Percentiles rank a stretch among this genome's conserved stretches.
These are phyloP conservation scores for Pisolithus microcarpus DNA, from an alignment of 768 basidiomycete species.

Conservation along the genomic window DNA sequence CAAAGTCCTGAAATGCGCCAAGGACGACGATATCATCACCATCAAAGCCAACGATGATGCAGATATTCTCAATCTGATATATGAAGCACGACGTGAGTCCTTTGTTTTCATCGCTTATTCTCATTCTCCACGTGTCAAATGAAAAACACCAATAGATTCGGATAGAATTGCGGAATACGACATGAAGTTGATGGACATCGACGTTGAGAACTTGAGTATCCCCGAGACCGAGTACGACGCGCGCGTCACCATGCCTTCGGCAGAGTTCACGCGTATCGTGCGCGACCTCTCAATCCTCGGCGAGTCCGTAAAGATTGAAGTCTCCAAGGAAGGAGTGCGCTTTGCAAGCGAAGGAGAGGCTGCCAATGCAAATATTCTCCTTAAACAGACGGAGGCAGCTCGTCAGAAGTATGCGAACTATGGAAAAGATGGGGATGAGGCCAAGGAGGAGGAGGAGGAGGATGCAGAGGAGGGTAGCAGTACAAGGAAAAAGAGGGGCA, in stretches of 20 bases:
- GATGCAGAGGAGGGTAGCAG: conserved; percentile 25
- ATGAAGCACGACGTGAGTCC: conserved; percentile 79
- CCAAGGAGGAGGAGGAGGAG: conserved; percentile 39
- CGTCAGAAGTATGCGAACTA: conserved; percentile 33
- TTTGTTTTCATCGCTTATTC: neutral
- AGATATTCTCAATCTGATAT: conserved; percentile 81
- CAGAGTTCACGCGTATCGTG: conserved; percentile 89
- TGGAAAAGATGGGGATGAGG: conserved; percentile 37
- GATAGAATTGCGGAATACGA: conserved; percentile 97
- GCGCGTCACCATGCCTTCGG: conserved; percentile 75
- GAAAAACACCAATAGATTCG: conserved; percentile 44
- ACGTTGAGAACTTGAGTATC: conserved; percentile 88
- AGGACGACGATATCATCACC: conserved; percentile 88
- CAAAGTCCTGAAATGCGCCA: conserved; percentile 95
- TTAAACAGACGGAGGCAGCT: conserved; percentile 67
- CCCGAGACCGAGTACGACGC: conserved; percentile 98
- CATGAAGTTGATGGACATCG: conserved; percentile 99
- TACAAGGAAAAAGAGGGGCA: conserved; percentile 33
- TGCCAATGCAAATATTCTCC: conserved; percentile 79
- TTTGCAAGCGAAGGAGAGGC: conserved; percentile 93
- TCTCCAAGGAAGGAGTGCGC: conserved; percentile 90
- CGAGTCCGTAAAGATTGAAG: conserved; percentile 92
- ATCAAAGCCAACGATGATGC: conserved; percentile 89
- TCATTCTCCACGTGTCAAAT: neutral
- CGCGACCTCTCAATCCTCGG: conserved; percentile 86